Conservation (phyloP, 176 grass and related monocot genomes). For the Pontederia paniculata region DNA sequence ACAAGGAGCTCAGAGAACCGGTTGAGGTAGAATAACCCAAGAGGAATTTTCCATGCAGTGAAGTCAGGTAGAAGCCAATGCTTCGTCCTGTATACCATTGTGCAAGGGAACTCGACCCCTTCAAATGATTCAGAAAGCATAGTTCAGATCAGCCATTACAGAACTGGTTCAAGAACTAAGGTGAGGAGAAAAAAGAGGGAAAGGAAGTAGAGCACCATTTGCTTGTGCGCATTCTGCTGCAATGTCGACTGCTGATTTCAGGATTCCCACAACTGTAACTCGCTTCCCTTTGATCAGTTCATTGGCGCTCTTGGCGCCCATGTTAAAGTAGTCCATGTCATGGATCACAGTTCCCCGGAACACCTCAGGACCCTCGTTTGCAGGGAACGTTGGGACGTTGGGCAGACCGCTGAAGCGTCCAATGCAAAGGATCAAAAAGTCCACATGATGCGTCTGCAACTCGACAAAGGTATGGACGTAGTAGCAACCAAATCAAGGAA, state of each 20-base stretch:
- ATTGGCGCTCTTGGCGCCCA: conserved; percentile 27
- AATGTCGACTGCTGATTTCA: conserved; percentile 77
- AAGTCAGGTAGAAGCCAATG: conserved; percentile 47
- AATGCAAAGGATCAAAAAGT: conserved; percentile 69
- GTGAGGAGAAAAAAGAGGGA: conserved; percentile 11
- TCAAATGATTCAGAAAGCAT: neutral
- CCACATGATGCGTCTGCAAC: conserved; percentile 32
- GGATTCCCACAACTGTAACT: conserved; percentile 46
- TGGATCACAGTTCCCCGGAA: conserved; percentile 53
- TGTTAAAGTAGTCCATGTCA: conserved; percentile 37
- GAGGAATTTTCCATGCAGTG: conserved; percentile 34
- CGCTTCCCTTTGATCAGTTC: conserved; percentile 31
- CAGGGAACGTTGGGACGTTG: conserved; percentile 45
- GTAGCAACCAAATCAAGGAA: neutral
- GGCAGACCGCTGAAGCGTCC: conserved; percentile 67
- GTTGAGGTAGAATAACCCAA: conserved; percentile 52
- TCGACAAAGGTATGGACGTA: neutral
- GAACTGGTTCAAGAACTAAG: neutral
- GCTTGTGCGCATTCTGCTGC: conserved; percentile 56
- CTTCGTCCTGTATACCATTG: conserved; percentile 54
- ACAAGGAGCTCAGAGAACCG: conserved; percentile 66
- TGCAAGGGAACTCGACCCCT: conserved; percentile 56
- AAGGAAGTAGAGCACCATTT: conserved; percentile 29
- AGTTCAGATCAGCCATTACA: too few relatives aligned
- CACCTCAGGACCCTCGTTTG: conserved; percentile 34